Percentiles rank a stretch among this genome's conserved stretches.
Evolutionary conservation across 2,329 filamentous ascomycete species (phyloP).

Genomic region (Parastagonospora nodorum): DNA sequence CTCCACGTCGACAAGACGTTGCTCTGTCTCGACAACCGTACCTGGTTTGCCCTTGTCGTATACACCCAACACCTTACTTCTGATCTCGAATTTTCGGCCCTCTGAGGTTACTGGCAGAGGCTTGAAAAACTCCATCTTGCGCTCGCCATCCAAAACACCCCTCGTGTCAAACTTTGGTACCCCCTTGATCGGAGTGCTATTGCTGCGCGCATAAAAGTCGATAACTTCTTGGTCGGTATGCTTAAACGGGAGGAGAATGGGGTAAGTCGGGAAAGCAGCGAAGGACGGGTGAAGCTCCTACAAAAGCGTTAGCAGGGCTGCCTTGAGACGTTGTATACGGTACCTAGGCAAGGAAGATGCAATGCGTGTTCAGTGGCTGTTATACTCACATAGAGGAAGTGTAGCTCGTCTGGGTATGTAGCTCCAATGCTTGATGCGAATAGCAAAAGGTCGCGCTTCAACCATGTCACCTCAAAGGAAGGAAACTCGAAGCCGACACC

Average conservation of each 20-base stretch:
- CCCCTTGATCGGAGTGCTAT: conserved; percentile 69
- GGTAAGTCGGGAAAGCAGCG: conserved; percentile 85
- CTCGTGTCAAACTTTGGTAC: conserved; percentile 77
- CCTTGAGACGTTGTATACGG: not conserved
- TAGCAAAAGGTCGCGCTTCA: conserved; percentile 84
- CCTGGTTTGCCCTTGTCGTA: conserved; percentile 89
- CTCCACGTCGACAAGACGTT: conserved; percentile 72
- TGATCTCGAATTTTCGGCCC: conserved; percentile 75
- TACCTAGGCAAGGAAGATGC: not conserved
- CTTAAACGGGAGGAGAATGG: conserved; percentile 84
- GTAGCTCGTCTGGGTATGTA: conserved; percentile 78
- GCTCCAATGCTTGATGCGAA: conserved; percentile 90
- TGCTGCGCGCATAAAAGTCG: conserved; percentile 79
- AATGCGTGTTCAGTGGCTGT: not conserved
- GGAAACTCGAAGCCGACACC: conserved; percentile 81
- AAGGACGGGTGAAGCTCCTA: conserved; percentile 89
- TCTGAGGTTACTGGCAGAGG: conserved; percentile 73
- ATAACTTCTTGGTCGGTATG: conserved; percentile 74
- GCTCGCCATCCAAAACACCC: conserved; percentile 82
- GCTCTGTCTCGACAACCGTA: conserved; percentile 80
- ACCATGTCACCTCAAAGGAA: conserved; percentile 75
- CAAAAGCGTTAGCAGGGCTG: not conserved
- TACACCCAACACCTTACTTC: conserved; percentile 78
- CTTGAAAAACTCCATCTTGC: conserved; percentile 77
- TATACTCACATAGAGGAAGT: conserved; percentile 80